Evolutionary conservation across 768 basidiomycete species (phyloP).

Genomic region (Agaricus sinodeliciosus): DNA sequence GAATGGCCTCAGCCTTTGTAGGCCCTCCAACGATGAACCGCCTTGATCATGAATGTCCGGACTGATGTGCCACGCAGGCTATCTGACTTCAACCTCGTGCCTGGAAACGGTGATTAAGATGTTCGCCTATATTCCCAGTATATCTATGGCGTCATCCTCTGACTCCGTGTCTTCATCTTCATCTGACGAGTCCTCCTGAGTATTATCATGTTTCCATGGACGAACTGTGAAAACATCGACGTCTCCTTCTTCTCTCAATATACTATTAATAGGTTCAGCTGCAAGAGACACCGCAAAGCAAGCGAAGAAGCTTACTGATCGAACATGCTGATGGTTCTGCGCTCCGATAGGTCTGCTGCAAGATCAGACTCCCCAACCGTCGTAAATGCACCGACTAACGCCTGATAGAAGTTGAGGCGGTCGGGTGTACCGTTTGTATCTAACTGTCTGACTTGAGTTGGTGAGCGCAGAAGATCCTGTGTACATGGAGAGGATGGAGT

Average conservation of each 20-base stretch:
- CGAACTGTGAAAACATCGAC: slow-evolving; percentile 48
- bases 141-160: not conserved
- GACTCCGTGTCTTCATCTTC: slow-evolving; percentile 19
- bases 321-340: slow-evolving; percentile 55
- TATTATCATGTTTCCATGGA: slow-evolving; percentile 22
- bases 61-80: not conserved
- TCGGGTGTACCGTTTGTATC: slow-evolving; percentile 28
- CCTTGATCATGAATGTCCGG: too few species aligned
- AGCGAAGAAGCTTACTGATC: slow-evolving; percentile 49
- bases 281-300: not conserved
- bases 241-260: slow-evolving; percentile 51
- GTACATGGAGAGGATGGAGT: slow-evolving; percentile 48
- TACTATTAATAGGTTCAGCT: slow-evolving; percentile 28
- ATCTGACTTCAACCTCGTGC: not conserved
- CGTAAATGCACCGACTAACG: slow-evolving; percentile 22
- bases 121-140: not conserved
- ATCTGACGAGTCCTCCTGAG: slow-evolving; percentile 19
- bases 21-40: too few species aligned
- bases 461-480: slow-evolving; percentile 37
- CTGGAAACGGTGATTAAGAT: too few species aligned
- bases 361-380: slow-evolving; percentile 20
- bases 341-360: slow-evolving; percentile 32
- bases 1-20: too few species aligned
- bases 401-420: slow-evolving; percentile 28
- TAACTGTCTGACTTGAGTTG: slow-evolving; percentile 40